phyloP scores from a whole-genome alignment of 805 yeast species.

The Hanseniaspora pseudoguilliermondii region DNA sequence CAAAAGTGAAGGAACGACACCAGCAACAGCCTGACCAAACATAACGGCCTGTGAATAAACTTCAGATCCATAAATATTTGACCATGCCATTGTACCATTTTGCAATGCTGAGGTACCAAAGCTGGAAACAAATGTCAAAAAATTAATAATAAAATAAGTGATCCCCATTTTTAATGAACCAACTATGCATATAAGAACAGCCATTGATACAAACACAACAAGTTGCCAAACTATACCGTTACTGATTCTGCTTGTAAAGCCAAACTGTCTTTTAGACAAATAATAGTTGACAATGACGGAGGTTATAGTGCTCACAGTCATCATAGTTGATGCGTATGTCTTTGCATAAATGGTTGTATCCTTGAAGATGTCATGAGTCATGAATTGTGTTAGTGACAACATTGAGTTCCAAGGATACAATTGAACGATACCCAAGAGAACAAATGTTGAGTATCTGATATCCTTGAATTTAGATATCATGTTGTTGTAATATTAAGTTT shows the following conservation, averaged over 20 bases:
- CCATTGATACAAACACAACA: conserved; percentile 44
- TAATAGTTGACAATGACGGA: conserved; percentile 47
- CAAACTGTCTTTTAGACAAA: conserved; percentile 53
- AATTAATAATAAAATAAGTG: conserved; percentile 42
- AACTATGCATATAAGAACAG: conserved; percentile 30
- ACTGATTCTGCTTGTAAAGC: conserved; percentile 42
- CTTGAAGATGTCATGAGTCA: conserved; percentile 43
- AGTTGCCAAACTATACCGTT: conserved; percentile 50
- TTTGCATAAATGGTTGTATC: conserved; percentile 39
- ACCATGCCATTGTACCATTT: conserved; percentile 81
- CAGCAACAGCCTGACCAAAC: conserved; percentile 92
- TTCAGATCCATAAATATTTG: conserved; percentile 58
- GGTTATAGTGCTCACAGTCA: conserved; percentile 68
- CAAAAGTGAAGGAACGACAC: conserved; percentile 69
- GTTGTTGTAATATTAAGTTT: conserved; percentile 6
- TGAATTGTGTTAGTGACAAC: conserved; percentile 73
- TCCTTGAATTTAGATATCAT: conserved; percentile 15
- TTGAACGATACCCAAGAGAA: conserved; percentile 59
- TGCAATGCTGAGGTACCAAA: conserved; percentile 74
- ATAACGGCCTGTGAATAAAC: conserved; percentile 72
- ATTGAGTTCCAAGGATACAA: conserved; percentile 97
- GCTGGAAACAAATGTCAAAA: conserved; percentile 51
- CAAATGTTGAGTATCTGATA: conserved; percentile 42
- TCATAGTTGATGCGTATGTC: conserved; percentile 69
- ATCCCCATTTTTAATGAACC: conserved; percentile 16